These are phyloP conservation scores for Flaveria robusta DNA, from an alignment of 129 eudicot species.

Conservation along the genomic window DNA sequence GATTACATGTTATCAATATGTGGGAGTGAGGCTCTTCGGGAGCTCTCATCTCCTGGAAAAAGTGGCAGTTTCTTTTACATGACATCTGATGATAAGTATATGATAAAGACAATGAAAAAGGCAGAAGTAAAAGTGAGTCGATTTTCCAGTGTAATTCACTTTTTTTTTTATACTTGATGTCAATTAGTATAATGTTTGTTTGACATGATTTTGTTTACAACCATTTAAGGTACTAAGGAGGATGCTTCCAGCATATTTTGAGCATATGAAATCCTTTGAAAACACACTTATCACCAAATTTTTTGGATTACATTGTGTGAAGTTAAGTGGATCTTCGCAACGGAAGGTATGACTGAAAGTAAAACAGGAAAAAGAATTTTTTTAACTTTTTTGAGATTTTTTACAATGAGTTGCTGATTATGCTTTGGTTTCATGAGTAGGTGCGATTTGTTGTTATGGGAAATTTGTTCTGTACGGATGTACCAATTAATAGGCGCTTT, in stretches of 20 bases:
- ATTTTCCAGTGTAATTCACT: neutral
- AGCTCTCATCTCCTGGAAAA: constrained; percentile 96
- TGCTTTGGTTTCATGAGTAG: constrained; percentile 40
- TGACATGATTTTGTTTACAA: neutral
- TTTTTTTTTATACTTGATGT: neutral
- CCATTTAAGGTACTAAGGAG: constrained; percentile 66
- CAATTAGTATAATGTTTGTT: constrained; percentile 4
- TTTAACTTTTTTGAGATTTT: neutral
- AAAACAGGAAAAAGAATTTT: neutral
- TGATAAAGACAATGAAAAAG: constrained; percentile 93
- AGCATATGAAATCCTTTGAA: constrained; percentile 72
- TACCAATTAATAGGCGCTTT: constrained; percentile 72
- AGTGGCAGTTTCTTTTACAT: constrained; percentile 97
- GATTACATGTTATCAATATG: constrained; percentile 96
- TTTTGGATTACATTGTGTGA: constrained; percentile 90
- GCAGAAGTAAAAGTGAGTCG: constrained; percentile 83
- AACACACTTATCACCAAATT: constrained; percentile 79
- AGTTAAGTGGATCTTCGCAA: constrained; percentile 78
- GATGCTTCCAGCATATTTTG: constrained; percentile 89
- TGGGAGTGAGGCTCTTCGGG: constrained; percentile 89
- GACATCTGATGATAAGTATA: constrained; percentile 87
- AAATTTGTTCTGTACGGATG: constrained; percentile 71
- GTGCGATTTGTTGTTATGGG: constrained; percentile 94
- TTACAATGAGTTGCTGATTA: neutral
- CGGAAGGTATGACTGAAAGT: constrained; percentile 53